Base-by-base conservation (phyloP, 1,139 yeast genomes). In the Yamadazyma dendronema region DNA sequence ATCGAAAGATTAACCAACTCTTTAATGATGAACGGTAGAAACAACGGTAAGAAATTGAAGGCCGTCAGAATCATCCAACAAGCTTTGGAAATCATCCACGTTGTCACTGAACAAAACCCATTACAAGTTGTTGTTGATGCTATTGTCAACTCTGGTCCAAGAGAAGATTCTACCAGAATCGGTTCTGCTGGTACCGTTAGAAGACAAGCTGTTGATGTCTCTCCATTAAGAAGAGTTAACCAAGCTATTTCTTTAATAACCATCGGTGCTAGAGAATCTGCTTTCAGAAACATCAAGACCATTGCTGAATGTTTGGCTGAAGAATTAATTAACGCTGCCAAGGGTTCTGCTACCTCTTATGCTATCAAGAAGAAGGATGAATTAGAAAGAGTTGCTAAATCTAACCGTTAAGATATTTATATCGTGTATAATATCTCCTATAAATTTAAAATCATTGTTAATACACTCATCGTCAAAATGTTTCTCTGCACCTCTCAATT, bases 321-420 rank as follows among this genome's bases (percentile, higher is more conserved):
- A 82, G 99, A 94, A 81, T 87, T 94, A 75, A 94, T 94, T 74
- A 94, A 94, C 83, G 99, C 99, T 64, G 98, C 96, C 67, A 94
- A 94, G 86, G 98, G 98, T 77, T 92, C 98, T 65, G 90, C 98
- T 62, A 94, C 97, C 76, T 94, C 98, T 69, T 94, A 90, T 74
- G 98, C 98, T 65, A 94, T 94, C 81, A 94, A 94, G 94, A 94
- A 94, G 97, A 94, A 94, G 95, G 98, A 94, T 75, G 99, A 92
- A 84, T 86, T 92, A 75, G 98, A 94, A 84, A 95, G 98, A 86
- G 98, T 92, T 75, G 98, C 98, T 74, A 92, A 92, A 81, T 89
- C 97, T 74, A 92, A 92, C 95, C 97, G 98, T 88, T 92, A 92
- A 85, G 62, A 48, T 48, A 48, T 38, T 30, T 36, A 36, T 46